These are phyloP conservation scores for Neofusicoccum kwambonambiense DNA, from an alignment of 2,329 filamentous ascomycete species.

Conservation along the genomic window DNA sequence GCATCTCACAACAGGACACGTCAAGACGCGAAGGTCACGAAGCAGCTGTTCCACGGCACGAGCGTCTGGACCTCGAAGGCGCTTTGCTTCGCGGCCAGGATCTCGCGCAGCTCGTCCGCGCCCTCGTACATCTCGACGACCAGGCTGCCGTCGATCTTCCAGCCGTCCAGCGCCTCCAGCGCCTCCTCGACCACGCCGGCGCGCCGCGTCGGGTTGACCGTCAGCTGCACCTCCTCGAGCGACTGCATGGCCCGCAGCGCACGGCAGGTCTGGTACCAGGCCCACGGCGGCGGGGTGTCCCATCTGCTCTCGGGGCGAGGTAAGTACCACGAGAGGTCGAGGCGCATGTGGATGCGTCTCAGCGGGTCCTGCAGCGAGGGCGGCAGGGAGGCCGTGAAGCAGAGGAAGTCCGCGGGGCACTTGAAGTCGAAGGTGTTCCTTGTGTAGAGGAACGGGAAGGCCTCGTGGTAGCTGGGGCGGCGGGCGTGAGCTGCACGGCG, in stretches of 20 bases:
- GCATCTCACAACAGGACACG: too few species aligned
- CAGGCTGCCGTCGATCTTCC: background rate
- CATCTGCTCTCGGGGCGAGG: too few species aligned
- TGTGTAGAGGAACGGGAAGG: constrained; percentile 10
- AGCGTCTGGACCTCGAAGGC: background rate
- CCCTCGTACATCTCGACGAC: background rate
- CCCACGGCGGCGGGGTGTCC: background rate
- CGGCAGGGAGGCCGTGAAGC: background rate
- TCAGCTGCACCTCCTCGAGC: background rate
- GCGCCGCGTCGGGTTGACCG: background rate
- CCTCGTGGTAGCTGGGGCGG: constrained; percentile 17
- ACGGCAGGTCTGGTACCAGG: background rate
- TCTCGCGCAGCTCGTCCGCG: background rate
- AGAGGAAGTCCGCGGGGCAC: constrained; percentile 6
- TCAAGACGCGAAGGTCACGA: background rate
- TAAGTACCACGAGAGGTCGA: background rate
- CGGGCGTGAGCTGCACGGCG: background rate
- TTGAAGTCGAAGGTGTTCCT: constrained; percentile 19
- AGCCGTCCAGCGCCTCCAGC: background rate
- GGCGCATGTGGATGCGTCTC: background rate
- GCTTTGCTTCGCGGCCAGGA: too few species aligned
- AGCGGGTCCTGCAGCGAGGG: background rate
- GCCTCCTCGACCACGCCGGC: background rate
- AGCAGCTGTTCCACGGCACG: background rate
- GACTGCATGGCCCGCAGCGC: background rate